phyloP scores from a whole-genome alignment of 306 rosid species.

The Quercus robur region DNA sequence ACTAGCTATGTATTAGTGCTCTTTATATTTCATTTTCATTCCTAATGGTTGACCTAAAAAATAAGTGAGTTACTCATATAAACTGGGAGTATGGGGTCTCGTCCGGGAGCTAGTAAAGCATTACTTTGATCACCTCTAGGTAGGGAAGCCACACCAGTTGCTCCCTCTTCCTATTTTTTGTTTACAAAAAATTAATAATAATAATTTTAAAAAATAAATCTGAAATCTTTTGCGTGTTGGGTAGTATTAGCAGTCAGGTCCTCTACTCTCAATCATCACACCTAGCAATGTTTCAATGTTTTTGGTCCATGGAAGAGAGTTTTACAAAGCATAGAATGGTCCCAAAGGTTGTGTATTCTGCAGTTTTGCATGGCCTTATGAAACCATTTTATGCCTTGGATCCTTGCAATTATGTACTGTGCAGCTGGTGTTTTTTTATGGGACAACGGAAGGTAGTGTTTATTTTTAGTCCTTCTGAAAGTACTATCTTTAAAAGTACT shows the following conservation, averaged over 20 bases:
- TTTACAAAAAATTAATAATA: too few species aligned
- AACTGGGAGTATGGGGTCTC: rapidly evolving
- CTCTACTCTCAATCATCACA: too few species aligned
- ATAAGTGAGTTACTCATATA: too few species aligned
- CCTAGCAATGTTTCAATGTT: too few species aligned
- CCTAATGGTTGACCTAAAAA: too few species aligned
- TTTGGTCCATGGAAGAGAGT: background rate
- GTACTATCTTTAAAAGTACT: background rate
- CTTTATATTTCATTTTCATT: rapidly evolving
- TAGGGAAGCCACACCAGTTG: rapidly evolving
- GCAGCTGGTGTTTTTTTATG: background rate
- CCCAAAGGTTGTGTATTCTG: background rate
- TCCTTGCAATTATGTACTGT: background rate
- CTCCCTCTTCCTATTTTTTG: too few species aligned
- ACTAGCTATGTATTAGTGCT: rapidly evolving
- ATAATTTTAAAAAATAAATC: too few species aligned
- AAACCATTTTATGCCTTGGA: background rate
- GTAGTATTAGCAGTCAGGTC: too few species aligned
- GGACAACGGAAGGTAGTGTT: conserved; percentile 6
- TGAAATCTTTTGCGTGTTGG: too few species aligned
- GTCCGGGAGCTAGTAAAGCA: rapidly evolving
- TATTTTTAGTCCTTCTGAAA: conserved; percentile 2
- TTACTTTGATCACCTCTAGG: rapidly evolving
- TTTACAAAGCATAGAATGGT: background rate
- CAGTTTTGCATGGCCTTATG: conserved; percentile 2